Percentiles rank a stretch among this genome's conserved stretches.
Conservation (phyloP, 1,139 yeast species). For the Taphrina flavorubra region DNA sequence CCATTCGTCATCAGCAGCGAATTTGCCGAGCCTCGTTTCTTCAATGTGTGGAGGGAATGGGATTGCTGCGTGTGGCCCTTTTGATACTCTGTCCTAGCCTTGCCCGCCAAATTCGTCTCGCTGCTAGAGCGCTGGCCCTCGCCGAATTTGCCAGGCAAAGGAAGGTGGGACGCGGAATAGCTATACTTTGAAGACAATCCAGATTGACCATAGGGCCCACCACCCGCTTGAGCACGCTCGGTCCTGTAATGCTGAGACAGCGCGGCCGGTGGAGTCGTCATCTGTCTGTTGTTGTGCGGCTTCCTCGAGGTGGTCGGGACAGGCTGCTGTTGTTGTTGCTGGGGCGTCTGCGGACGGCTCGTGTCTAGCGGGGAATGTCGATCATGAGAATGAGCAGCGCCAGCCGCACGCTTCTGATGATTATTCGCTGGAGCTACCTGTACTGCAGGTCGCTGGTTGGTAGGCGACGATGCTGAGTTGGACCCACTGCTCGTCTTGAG, state of each 20-base stretch:
- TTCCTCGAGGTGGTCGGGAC: neutral
- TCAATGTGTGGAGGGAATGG: constrained; percentile 20
- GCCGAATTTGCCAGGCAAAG: constrained; percentile 11
- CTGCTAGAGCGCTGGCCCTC: constrained; percentile 31
- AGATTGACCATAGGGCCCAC: neutral
- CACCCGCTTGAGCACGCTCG: neutral
- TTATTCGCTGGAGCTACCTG: neutral
- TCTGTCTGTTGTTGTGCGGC: constrained; percentile 16
- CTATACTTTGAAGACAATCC: constrained; percentile 15
- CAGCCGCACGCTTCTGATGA: constrained; percentile 6
- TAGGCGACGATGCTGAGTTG: neutral
- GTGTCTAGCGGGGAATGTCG: neutral
- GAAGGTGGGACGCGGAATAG: constrained; percentile 29
- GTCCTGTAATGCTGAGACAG: constrained; percentile 31
- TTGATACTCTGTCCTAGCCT: neutral
- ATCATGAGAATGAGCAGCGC: neutral
- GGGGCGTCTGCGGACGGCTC: constrained; percentile 9
- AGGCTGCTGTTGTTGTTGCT: constrained; percentile 5
- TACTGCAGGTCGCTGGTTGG: neutral
- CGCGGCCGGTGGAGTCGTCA: constrained; percentile 37
- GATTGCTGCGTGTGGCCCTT: constrained; percentile 27
- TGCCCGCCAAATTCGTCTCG: constrained; percentile 23
- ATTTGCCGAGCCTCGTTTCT: constrained; percentile 20
- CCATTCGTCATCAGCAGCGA: constrained; percentile 15
- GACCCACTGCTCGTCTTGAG: neutral